Conservation (phyloP, 108 stramenopile genomes). For the Ochromonas danica region DNA sequence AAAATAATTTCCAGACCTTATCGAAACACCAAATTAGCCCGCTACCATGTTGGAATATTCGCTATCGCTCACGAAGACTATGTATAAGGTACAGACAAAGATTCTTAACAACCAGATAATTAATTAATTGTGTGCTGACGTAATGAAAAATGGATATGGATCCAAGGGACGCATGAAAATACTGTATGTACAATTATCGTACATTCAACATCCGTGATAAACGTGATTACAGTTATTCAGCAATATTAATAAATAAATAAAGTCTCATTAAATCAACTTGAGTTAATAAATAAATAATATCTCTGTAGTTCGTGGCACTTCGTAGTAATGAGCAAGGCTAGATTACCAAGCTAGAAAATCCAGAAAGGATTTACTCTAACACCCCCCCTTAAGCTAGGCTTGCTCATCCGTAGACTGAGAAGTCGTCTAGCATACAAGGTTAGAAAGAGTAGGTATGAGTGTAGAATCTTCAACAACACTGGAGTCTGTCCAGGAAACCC, state of each 20-base stretch:
- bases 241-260: constrained; percentile 18
- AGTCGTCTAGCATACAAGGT: constrained; percentile 10
- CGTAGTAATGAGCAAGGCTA: constrained; percentile 15
- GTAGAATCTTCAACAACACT: constrained; percentile 16
- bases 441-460: constrained; percentile 16
- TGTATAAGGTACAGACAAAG: constrained; percentile 16
- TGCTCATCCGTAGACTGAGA: constrained; percentile 14
- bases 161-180: constrained; percentile 15
- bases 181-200: constrained; percentile 10
- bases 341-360: constrained; percentile 16
- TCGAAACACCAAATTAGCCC: constrained; percentile 15
- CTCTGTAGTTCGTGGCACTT: constrained; percentile 14
- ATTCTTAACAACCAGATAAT: constrained; percentile 17
- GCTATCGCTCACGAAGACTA: constrained; percentile 14
- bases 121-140: constrained; percentile 16
- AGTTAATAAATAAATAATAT: constrained; percentile 18
- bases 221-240: constrained; percentile 16
- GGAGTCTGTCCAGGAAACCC: constrained; percentile 13
- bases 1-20: constrained; percentile 17
- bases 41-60: constrained; percentile 15
- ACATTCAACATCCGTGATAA: constrained; percentile 16
- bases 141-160: constrained; percentile 17
- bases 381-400: constrained; percentile 13
- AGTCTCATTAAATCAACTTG: constrained; percentile 17
- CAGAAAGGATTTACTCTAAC: constrained; percentile 16